Conservation (phyloP, 139 green algal species). For the Volvox reticuliferus region DNA sequence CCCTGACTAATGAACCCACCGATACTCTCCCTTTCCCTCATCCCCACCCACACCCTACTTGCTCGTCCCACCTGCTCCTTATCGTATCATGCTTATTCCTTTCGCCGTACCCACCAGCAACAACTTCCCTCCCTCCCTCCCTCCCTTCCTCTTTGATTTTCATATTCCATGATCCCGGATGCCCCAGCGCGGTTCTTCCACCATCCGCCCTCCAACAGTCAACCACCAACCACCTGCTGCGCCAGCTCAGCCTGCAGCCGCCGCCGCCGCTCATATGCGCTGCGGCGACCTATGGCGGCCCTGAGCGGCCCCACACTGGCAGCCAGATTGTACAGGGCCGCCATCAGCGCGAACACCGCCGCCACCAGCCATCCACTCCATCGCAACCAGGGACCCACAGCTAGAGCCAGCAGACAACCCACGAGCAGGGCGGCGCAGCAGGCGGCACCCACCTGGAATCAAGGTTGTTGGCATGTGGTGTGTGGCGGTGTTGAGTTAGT, state of each 20-base stretch:
- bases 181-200: no score
- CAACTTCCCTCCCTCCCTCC: no score
- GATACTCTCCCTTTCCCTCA: neutral
- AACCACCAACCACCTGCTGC: slow-evolving; percentile 15
- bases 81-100: no score
- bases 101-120: no score
- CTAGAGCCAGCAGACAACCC: slow-evolving; percentile 28
- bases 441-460: slow-evolving; percentile 23
- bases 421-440: slow-evolving; percentile 4
- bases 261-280: slow-evolving; percentile 32
- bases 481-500: no score
- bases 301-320: slow-evolving; percentile 5
- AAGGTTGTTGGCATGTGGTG: no score
- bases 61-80: no score
- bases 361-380: slow-evolving; percentile 25
- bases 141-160: no score
- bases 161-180: no score
- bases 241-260: slow-evolving; percentile 28
- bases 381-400: neutral
- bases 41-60: neutral
- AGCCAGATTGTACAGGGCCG: slow-evolving; percentile 3
- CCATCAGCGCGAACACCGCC: neutral
- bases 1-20: no score
- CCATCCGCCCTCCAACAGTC: neutral
- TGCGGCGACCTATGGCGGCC: slow-evolving; percentile 3